Percentiles rank a stretch among this genome's conserved stretches.
phyloP scores from a whole-genome alignment of 352 stramenopile species.

The Phytophthora podocarpi region DNA sequence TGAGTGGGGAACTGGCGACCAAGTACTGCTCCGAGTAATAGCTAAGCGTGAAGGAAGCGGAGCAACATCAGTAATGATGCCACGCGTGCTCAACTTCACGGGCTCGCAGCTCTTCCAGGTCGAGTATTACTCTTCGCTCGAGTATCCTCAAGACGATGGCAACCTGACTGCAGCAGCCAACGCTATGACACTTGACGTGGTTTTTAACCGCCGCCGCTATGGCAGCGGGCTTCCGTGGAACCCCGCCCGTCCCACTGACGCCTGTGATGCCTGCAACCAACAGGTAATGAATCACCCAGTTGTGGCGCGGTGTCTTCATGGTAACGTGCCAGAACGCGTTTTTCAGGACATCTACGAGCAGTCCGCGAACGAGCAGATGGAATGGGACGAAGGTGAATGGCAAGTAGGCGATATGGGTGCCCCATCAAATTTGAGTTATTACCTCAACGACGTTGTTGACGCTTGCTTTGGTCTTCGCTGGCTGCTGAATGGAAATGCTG shows the following conservation, averaged over 20 bases:
- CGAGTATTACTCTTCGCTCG: conserved; percentile 39
- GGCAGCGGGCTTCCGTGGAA: conserved; percentile 40
- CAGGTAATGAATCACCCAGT: conserved; percentile 16
- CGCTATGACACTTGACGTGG: conserved; percentile 29
- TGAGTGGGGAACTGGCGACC: conserved; percentile 34
- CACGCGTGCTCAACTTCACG: conserved; percentile 47
- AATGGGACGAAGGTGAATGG: conserved; percentile 26
- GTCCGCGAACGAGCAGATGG: conserved; percentile 8
- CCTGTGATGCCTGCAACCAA: conserved; percentile 24
- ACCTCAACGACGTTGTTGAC: conserved; percentile 17
- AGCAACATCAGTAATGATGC: conserved; percentile 34
- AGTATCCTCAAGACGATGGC: conserved; percentile 21
- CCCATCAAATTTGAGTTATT: neutral
- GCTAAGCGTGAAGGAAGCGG: conserved; percentile 25
- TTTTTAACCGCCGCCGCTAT: conserved; percentile 42
- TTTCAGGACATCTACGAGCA: conserved; percentile 25
- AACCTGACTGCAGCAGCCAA: conserved; percentile 8
- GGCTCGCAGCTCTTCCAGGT: conserved; percentile 52
- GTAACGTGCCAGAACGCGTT: conserved; percentile 26
- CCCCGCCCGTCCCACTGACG: conserved; percentile 22
- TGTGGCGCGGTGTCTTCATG: conserved; percentile 34
- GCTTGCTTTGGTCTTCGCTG: conserved; percentile 26
- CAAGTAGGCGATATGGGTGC: neutral
- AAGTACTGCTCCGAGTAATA: conserved; percentile 49
- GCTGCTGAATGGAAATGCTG: conserved; percentile 18